Evolutionary conservation across 306 rosid species (phyloP).

Genomic region (Quercus variabilis): DNA sequence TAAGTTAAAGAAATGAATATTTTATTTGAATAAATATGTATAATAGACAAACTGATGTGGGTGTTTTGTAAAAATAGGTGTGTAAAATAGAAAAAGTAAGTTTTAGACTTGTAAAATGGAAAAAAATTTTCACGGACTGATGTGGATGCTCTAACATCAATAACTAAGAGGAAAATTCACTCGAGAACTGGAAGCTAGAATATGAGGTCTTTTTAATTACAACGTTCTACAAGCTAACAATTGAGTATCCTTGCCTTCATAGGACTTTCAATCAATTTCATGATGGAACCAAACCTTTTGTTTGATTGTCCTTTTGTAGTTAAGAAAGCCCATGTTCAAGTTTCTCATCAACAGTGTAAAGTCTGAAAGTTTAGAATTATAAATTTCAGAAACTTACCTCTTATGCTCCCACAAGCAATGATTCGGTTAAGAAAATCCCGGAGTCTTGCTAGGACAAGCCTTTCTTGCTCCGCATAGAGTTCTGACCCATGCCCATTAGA

Average conservation of each 20-base stretch:
- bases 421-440: constrained; percentile 59
- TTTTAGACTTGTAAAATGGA: no score
- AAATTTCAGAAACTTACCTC: constrained; percentile 40
- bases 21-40: no score
- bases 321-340: constrained; percentile 5
- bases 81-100: no score
- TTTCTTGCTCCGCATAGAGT: constrained; percentile 57
- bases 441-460: constrained; percentile 52
- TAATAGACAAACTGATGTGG: no score
- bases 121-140: no score
- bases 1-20: no score
- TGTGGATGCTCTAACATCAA: background rate
- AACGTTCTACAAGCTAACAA: constrained; percentile 2
- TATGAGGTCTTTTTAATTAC: background rate
- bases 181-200: background rate
- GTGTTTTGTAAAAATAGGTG: no score
- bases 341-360: constrained; percentile 2
- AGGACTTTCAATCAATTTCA: constrained; percentile 1
- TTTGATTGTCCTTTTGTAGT: background rate
- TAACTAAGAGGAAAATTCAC: background rate
- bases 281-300: constrained; percentile 3
- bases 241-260: background rate
- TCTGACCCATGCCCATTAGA: constrained; percentile 38
- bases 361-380: constrained; percentile 1
- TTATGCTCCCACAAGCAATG: constrained; percentile 52